phyloP scores from a whole-genome alignment of 2,329 filamentous ascomycete genomes.

The Elsinoe arachidis region DNA sequence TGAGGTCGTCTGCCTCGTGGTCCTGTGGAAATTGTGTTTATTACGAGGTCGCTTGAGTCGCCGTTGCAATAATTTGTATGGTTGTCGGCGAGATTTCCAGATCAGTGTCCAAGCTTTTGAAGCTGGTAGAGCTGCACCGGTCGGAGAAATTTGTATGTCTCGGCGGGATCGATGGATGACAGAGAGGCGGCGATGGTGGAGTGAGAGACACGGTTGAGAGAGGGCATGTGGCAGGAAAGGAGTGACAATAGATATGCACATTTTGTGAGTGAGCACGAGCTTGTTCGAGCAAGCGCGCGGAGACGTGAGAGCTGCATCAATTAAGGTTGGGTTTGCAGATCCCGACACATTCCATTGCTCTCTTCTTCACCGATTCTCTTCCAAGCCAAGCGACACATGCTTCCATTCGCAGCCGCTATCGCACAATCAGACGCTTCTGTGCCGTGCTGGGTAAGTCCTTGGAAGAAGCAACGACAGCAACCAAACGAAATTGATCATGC shows the following conservation, averaged over 20 bases:
- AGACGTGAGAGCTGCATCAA: neutral
- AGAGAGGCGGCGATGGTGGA: neutral
- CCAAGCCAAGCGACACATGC: neutral
- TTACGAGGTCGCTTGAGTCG: neutral
- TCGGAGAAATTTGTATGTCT: slow-evolving; percentile 7
- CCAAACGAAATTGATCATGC: neutral
- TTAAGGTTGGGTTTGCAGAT: slow-evolving; percentile 3
- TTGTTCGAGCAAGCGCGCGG: slow-evolving; percentile 7
- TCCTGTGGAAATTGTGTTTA: slow-evolving; percentile 7
- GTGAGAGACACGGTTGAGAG: neutral
- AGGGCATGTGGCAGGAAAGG: neutral
- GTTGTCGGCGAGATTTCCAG: slow-evolving; percentile 10
- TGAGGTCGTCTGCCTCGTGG: neutral
- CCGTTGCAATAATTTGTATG: slow-evolving; percentile 9
- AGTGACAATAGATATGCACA: neutral
- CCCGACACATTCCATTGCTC: slow-evolving; percentile 9
- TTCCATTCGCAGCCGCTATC: slow-evolving; percentile 1
- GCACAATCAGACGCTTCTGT: neutral
- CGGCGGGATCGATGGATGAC: neutral
- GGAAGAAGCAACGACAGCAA: neutral
- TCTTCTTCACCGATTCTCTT: neutral
- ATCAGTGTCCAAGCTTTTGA: neutral
- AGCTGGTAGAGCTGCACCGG: neutral
- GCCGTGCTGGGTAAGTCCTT: neutral
- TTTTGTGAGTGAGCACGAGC: neutral